Conservation (phyloP, 345 rosid genomes). For the Eucalyptus brandiana region DNA sequence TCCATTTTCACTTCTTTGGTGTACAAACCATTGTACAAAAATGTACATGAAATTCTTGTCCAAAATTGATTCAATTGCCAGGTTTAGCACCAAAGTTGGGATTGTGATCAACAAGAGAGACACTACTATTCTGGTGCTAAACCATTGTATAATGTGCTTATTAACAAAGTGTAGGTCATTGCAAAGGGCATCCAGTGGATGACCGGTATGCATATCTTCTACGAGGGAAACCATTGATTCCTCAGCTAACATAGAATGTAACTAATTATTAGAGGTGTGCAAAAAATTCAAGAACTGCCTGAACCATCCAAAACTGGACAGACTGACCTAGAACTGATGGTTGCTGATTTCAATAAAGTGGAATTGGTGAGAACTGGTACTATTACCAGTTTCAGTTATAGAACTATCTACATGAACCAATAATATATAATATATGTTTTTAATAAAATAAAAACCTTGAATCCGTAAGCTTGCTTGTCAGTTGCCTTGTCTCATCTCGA, state of each 20-base stretch:
- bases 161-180: background rate
- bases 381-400: too few relatives aligned
- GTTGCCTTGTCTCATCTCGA: background rate
- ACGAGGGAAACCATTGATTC: background rate
- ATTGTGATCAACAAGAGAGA: background rate
- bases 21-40: background rate
- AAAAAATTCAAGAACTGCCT: accelerated
- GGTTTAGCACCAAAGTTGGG: background rate
- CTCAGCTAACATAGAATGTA: background rate
- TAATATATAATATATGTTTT: background rate
- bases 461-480: background rate
- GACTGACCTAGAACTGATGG: accelerated
- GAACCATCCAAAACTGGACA: too few relatives aligned
- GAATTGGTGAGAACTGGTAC: too few relatives aligned
- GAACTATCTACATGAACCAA: too few relatives aligned
- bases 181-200: background rate
- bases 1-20: background rate
- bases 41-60: background rate
- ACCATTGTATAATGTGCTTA: background rate
- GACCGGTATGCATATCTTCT: background rate
- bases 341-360: too few relatives aligned
- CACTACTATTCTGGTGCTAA: background rate
- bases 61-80: background rate
- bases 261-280: background rate
- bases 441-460: accelerated